Base-by-base conservation (phyloP, 306 rosid species). In the Begonia peltatifolia region DNA sequence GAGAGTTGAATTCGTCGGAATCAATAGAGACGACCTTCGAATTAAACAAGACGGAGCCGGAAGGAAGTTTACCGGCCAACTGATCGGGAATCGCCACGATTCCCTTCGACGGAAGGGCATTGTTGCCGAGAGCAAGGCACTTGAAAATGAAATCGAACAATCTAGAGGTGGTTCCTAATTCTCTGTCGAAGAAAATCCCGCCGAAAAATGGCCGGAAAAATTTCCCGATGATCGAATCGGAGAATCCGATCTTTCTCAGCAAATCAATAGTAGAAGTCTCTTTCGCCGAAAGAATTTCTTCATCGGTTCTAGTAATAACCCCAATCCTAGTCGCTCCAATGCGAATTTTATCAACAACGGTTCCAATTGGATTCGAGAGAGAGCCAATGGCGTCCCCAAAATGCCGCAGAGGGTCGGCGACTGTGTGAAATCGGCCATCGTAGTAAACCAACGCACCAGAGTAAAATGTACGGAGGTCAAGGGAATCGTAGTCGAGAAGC, bases 121-220 rank as follows among this genome's bases (percentile, higher is more conserved):
- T 90, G 23, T 90, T 79, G 8, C 95, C 95, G 42, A 90, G 85
- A 18, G 99, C 86, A 18, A 90, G 94, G 47, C 95, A 78, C 60
- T 83, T 86, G 79, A 90, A 86, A 69, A 90, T 49, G 73, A 90
- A 85, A 69, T 80, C 65, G 70, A 90, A 90, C 61, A 85, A 42
- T 14, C 87, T 72, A 6, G 95, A 90, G 11, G 92, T 68, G 9
- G 92, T 85, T 53, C 76, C 72, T 23, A 85, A 79, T 6, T 76
- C 66, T 1, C 47, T 60, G 17, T 90, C 95, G 55, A 90, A 90
- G 74, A 90, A 90, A 49, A 90, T 63, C 7, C 95, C 86, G 2
- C 92, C 95, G 47, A 90, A 90, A 59, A 90, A 85, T 0, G 94
- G 95, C 6, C 84, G 77, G 66, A 90, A 90, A 66, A 90, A 90